Percentiles rank a stretch among this genome's conserved stretches.
phyloP scores from a whole-genome alignment of 441 rosid genomes.

The Gossypium schwendimanii region DNA sequence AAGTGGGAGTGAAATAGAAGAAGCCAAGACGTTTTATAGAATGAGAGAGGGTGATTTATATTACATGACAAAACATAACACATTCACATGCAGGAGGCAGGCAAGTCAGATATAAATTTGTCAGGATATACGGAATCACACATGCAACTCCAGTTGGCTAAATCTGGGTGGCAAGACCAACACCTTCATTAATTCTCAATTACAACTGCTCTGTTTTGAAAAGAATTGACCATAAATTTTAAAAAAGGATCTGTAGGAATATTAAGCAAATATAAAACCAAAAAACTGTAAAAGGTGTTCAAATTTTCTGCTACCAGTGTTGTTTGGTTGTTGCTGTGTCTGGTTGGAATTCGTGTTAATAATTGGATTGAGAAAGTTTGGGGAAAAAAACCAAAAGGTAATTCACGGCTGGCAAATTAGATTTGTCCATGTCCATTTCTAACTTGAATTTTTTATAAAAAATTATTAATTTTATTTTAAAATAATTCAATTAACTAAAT shows the following conservation, averaged over 20 bases:
- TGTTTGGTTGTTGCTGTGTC: neutral
- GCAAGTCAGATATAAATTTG: neutral
- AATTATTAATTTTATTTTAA: too few relatives aligned
- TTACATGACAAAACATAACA: neutral
- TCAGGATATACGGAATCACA: neutral
- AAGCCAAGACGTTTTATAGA: neutral
- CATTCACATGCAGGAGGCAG: neutral
- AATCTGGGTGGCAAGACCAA: neutral
- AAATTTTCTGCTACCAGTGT: neutral
- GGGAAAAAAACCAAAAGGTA: too few relatives aligned
- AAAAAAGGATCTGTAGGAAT: neutral
- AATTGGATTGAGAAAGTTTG: too few relatives aligned
- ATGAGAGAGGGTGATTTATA: neutral
- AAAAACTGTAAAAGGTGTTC: neutral
- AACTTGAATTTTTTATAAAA: too few relatives aligned
- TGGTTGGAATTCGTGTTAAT: neutral
- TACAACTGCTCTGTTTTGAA: neutral
- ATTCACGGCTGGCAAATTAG: too few relatives aligned
- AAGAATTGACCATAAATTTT: neutral
- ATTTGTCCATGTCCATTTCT: too few relatives aligned
- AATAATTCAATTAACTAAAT: too few relatives aligned
- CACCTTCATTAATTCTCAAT: too few relatives aligned
- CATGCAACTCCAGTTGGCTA: conserved; percentile 1
- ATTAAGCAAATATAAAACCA: neutral
- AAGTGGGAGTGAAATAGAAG: neutral